phyloP scores from a whole-genome alignment of 2,329 filamentous ascomycete species.

The Pseudocercospora macadamiae region DNA sequence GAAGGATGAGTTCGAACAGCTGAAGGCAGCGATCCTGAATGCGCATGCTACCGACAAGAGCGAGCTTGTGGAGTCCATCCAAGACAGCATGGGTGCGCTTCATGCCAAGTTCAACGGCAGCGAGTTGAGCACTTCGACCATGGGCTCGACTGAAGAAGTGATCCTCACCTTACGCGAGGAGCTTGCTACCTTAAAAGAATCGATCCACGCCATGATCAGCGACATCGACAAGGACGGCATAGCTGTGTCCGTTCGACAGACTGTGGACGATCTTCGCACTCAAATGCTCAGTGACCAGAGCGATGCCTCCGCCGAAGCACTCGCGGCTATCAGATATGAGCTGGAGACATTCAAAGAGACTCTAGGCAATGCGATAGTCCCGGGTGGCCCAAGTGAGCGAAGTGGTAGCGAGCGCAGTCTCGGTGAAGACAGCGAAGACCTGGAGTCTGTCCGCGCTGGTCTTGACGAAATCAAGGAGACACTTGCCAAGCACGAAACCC shows the following conservation, averaged over 20 bases:
- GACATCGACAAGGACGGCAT: conserved; percentile 61
- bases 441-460: conserved; percentile 31
- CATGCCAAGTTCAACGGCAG: conserved; percentile 48
- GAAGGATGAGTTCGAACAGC: conserved; percentile 78
- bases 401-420: conserved; percentile 14
- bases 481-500: conserved; percentile 22
- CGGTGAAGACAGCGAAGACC: conserved; percentile 23
- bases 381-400: conserved; percentile 26
- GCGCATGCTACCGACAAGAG: conserved; percentile 60
- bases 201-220: conserved; percentile 56
- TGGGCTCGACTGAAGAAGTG: conserved; percentile 48
- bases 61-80: conserved; percentile 64
- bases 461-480: conserved; percentile 47
- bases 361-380: conserved; percentile 47
- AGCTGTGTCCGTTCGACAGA: conserved; percentile 64
- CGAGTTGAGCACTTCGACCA: conserved; percentile 33
- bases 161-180: conserved; percentile 59
- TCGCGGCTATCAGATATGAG: conserved; percentile 48
- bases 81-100: conserved; percentile 54
- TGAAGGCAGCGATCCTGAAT: conserved; percentile 74
- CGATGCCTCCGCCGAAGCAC: conserved; percentile 44
- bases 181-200: conserved; percentile 63
- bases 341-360: conserved; percentile 49
- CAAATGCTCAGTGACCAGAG: conserved; percentile 44
- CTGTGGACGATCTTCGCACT: conserved; percentile 47